phyloP scores from a whole-genome alignment of 192 early-diverging fungal species.

The Backusella sp. region DNA sequence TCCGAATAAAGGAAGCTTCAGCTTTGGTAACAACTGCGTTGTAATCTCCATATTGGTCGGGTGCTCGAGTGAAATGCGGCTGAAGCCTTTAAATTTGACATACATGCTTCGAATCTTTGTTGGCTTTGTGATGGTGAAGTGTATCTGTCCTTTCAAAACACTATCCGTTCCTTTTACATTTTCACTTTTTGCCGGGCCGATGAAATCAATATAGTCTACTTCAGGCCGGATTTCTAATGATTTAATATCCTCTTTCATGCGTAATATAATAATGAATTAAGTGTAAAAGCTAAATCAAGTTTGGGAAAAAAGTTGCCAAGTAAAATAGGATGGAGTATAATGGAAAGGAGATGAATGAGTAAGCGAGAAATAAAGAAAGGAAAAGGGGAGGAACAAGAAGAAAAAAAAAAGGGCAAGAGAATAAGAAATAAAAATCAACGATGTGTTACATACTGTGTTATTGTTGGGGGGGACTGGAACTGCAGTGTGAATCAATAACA shows the following conservation, averaged over 20 bases:
- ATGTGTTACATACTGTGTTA: background rate
- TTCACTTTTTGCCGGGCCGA: constrained; percentile 23
- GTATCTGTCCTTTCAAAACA: constrained; percentile 23
- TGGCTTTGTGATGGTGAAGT: constrained; percentile 25
- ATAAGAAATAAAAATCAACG: background rate
- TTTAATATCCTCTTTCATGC: constrained; percentile 30
- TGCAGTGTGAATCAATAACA: background rate
- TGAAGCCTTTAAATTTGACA: constrained; percentile 39
- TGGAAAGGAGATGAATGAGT: background rate
- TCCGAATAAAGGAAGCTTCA: constrained; percentile 16
- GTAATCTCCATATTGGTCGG: background rate
- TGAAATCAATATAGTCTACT: constrained; percentile 25
- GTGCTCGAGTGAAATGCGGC: constrained; percentile 7
- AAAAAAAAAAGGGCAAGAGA: background rate
- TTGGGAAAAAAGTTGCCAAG: background rate
- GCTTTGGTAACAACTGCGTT: constrained; percentile 19
- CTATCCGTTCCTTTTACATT: background rate
- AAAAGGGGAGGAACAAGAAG: background rate
- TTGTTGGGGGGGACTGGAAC: background rate
- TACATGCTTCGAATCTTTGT: constrained; percentile 30
- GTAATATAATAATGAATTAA: background rate
- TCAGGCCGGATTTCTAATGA: constrained; percentile 25
- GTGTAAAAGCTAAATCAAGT: background rate
- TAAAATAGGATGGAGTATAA: background rate
- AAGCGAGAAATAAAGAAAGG: background rate